Conservation (phyloP, 768 basidiomycete species). For the Nidula microcarpa region DNA sequence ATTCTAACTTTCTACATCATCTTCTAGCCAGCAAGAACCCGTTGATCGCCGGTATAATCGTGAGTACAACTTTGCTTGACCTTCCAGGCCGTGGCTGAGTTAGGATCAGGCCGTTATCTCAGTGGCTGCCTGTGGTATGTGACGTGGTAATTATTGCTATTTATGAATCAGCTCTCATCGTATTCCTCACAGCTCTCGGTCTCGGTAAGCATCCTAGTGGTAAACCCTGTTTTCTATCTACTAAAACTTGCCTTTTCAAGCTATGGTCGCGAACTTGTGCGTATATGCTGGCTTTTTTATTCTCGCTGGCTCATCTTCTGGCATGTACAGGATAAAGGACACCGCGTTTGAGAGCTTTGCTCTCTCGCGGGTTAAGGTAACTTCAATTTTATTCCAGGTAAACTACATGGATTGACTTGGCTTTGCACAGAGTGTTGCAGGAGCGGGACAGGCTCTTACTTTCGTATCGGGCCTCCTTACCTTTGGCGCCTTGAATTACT, state of each 20-base stretch:
- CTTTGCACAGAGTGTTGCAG: background rate
- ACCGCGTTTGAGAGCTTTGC: background rate
- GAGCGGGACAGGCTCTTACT: constrained; percentile 8
- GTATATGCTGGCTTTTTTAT: background rate
- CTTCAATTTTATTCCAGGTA: background rate
- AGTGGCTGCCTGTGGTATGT: constrained; percentile 10
- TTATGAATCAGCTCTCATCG: background rate
- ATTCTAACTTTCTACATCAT: background rate
- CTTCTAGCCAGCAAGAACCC: constrained; percentile 8
- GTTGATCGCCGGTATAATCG: constrained; percentile 8
- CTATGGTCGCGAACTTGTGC: constrained; percentile 11
- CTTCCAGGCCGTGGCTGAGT: background rate
- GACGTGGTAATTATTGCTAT: background rate
- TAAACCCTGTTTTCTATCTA: background rate
- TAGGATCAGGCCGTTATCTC: constrained; percentile 9
- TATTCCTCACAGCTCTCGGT: constrained; percentile 9
- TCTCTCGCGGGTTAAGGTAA: background rate
- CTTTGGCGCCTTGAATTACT: constrained; percentile 6
- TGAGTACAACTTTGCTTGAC: background rate
- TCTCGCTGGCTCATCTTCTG: too few relatives aligned
- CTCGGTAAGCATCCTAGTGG: constrained; percentile 4
- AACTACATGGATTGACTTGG: background rate
- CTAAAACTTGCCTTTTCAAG: background rate
- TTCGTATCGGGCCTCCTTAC: constrained; percentile 8
- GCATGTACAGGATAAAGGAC: too few relatives aligned